Evolutionary conservation across 1,139 yeast genomes (phyloP), one percentile per base, ranked within the genome.

Genomic region (Saccharomycopsis crataegensis): DNA sequence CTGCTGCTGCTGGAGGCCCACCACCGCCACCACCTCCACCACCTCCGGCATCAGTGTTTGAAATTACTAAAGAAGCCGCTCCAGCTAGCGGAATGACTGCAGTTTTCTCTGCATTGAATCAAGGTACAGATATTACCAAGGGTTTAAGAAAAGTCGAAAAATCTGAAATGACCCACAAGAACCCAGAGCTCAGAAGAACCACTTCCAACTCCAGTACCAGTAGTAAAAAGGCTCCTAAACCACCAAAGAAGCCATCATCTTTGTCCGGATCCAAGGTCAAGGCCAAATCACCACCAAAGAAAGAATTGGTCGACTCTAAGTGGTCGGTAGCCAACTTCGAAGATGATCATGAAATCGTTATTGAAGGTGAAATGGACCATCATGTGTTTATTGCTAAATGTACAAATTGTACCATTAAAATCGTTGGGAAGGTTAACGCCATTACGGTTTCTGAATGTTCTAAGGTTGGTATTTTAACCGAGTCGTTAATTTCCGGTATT

Each of bases 121-220:
- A 83, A 70, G 99, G 99, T 55, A 87, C 83, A 60, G 72, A 71
- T 43, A 85, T 94, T 63, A 91, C 98, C 2, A 74, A 91, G 34
- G 87, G 90, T 5, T 80, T 94, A 63, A 88, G 85, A 67, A 93
- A 93, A 70, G 98, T 93, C 46, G 97, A 90, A 62, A 87, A 82
- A 70, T 85, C 95, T 17, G 87, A 90, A 70, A 89, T 88, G 94
- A 89, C 96, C 37, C 97, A 90, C 70, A 91, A 90, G 71, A 90
- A 90, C 69, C 97, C 97, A 5, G 84, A 76, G 46, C 74, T 89
- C 62, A 83, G 96, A 65, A 77, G 75, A 9, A 67, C 76, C 1
- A 70, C 76, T 0, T 56, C 71, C 1, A 65, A 66, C 12, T 68
- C 75, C 3, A 70, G 74, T 3, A 62, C 70, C 1, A 55, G 66